Evolutionary conservation across 129 eudicot genomes (phyloP).

Genomic region (Arctium lappa): DNA sequence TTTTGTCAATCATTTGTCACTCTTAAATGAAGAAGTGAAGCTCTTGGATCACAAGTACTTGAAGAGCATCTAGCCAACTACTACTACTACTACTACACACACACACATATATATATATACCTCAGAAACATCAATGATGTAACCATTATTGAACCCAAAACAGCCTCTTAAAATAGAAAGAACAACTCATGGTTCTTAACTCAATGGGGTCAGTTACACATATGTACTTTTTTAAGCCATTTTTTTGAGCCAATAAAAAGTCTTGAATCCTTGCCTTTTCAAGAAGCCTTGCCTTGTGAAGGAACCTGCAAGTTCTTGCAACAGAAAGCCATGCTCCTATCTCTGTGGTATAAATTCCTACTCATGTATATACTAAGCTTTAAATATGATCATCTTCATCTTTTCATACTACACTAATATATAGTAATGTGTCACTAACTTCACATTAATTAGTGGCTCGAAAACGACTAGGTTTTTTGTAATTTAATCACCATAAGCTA

Average conservation of each 20-base stretch:
- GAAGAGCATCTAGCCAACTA: slow-evolving; percentile 35
- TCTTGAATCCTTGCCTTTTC: slow-evolving; percentile 41
- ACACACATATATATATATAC: not conserved
- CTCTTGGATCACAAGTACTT: slow-evolving; percentile 1
- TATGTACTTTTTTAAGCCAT: slow-evolving; percentile 15
- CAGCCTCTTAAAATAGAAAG: slow-evolving; percentile 25
- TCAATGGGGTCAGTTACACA: slow-evolving; percentile 29
- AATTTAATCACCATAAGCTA: not conserved
- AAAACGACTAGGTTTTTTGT: not conserved
- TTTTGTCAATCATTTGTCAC: slow-evolving; percentile 17
- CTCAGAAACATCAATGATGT: slow-evolving; percentile 23
- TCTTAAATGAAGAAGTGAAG: slow-evolving; percentile 9
- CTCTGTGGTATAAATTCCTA: slow-evolving; percentile 33
- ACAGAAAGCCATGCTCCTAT: slow-evolving; percentile 35
- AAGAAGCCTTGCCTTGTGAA: slow-evolving; percentile 45
- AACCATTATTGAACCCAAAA: slow-evolving; percentile 37
- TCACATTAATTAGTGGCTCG: slow-evolving; percentile 11
- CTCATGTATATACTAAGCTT: slow-evolving; percentile 21
- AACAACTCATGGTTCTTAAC: slow-evolving; percentile 28
- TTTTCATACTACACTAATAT: not conserved
- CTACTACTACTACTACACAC: not conserved
- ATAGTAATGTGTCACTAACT: slow-evolving; percentile 13
- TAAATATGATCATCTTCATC: not conserved
- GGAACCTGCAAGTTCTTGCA: slow-evolving; percentile 45
- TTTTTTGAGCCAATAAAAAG: slow-evolving; percentile 11